phyloP scores from a whole-genome alignment of 768 basidiomycete genomes.

The Lactifluus piperatus region DNA sequence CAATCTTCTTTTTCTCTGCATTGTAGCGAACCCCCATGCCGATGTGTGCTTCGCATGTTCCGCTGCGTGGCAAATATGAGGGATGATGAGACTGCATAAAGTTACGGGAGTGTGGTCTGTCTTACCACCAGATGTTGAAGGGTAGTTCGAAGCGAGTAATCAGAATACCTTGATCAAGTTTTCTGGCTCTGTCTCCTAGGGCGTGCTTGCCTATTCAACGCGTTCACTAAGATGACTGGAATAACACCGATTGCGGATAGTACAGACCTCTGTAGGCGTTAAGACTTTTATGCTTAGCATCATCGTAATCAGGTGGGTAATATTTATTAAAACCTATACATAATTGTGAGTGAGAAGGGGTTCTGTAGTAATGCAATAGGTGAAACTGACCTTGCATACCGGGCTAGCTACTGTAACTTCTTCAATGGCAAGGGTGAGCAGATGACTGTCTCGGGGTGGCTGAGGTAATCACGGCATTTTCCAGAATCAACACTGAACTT shows the following conservation, averaged over 20 bases:
- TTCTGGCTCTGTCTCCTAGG: constrained; percentile 84
- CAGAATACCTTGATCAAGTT: constrained; percentile 92
- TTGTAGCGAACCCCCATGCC: constrained; percentile 99
- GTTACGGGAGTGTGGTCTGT: no score
- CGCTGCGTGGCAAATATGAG: constrained; percentile 38
- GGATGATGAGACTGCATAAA: constrained; percentile 22
- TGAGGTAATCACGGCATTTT: constrained; percentile 6
- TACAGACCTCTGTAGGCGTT: constrained; percentile 59
- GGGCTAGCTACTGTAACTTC: no score
- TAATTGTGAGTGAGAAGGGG: constrained; percentile 8
- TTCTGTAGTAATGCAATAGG: not conserved
- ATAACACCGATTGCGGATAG: not conserved
- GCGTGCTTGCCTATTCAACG: constrained; percentile 88
- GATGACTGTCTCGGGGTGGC: no score
- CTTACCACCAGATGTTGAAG: constrained; percentile 92
- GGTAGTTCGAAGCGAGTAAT: constrained; percentile 94
- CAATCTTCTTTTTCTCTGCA: constrained; percentile 96
- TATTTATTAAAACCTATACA: constrained; percentile 64
- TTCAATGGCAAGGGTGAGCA: no score
- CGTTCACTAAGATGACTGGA: constrained; percentile 24
- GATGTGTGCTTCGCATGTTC: constrained; percentile 91
- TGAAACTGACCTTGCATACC: constrained; percentile 36
- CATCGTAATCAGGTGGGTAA: constrained; percentile 71
- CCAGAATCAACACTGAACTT: constrained; percentile 3
- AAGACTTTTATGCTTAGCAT: constrained; percentile 59